These are phyloP conservation scores for Boletus rubescentipes DNA, from an alignment of 768 basidiomycete species.

Conservation along the genomic window DNA sequence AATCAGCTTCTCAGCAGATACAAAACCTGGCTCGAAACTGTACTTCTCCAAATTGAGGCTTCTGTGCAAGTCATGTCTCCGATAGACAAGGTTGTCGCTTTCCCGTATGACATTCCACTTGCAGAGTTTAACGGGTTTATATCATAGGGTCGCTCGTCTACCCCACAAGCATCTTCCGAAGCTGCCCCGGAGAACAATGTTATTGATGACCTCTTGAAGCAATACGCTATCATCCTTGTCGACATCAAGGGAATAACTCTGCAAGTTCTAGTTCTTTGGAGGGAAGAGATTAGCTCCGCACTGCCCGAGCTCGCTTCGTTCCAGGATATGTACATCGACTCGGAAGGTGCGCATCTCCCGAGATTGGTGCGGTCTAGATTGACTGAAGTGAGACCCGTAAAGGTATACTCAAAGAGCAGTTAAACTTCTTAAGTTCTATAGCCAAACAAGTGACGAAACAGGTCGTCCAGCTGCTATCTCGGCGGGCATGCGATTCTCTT, in stretches of 20 bases:
- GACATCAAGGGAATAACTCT: constrained; percentile 63
- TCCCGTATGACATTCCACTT: not conserved
- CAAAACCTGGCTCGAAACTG: constrained; percentile 70
- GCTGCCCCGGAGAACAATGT: constrained; percentile 51
- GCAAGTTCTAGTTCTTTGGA: constrained; percentile 61
- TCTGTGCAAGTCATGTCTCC: constrained; percentile 35
- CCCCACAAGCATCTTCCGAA: constrained; percentile 51
- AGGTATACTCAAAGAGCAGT: constrained; percentile 58
- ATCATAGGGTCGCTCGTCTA: constrained; percentile 46
- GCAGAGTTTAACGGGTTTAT: constrained; percentile 13
- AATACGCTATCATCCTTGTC: constrained; percentile 62
- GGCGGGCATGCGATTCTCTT: constrained; percentile 83
- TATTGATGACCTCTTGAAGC: constrained; percentile 66
- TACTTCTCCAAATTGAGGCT: constrained; percentile 44
- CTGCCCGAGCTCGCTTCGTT: constrained; percentile 46
- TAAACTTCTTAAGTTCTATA: constrained; percentile 49
- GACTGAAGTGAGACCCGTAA: not conserved
- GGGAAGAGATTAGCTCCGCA: constrained; percentile 60
- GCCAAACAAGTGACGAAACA: constrained; percentile 60
- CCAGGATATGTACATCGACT: constrained; percentile 33
- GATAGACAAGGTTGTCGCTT: constrained; percentile 36
- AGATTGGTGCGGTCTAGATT: not conserved
- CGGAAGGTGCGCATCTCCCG: constrained; percentile 49
- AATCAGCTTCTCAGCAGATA: constrained; percentile 78
- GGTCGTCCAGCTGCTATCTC: constrained; percentile 67